These are phyloP conservation scores for Drosera spatulata DNA, from an alignment of 179 eudicot genomes.

Conservation along the genomic window DNA sequence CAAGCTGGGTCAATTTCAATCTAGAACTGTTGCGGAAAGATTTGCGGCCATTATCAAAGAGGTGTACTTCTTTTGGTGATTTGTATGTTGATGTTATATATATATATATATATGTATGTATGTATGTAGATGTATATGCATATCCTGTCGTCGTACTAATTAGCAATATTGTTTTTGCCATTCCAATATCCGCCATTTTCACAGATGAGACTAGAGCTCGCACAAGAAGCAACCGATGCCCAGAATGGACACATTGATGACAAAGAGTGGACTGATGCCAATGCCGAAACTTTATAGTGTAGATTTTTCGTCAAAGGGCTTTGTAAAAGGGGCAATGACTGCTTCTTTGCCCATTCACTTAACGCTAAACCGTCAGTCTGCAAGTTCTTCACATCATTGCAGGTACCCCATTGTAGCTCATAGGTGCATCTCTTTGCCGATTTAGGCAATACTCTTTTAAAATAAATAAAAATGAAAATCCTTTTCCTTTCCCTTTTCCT, in stretches of 20 bases:
- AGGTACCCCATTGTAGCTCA: slow-evolving; percentile 31
- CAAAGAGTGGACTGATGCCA: slow-evolving; percentile 6
- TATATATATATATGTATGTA: no score
- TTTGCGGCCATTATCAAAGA: slow-evolving; percentile 55
- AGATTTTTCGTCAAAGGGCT: slow-evolving; percentile 52
- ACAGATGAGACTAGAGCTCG: slow-evolving; percentile 50
- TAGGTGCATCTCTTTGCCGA: no score
- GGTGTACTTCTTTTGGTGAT: slow-evolving; percentile 29
- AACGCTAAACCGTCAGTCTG: slow-evolving; percentile 56
- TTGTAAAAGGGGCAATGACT: slow-evolving; percentile 67
- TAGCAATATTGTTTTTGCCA: no score
- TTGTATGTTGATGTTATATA: no score
- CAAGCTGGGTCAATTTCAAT: slow-evolving; percentile 29
- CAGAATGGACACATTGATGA: slow-evolving; percentile 12
- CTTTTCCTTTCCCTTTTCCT: no score
- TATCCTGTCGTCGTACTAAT: no score
- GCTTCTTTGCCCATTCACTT: slow-evolving; percentile 62
- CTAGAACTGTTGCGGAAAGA: slow-evolving; percentile 42
- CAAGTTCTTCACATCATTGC: slow-evolving; percentile 64
- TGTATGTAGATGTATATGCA: no score
- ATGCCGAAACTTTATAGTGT: slow-evolving; percentile 43
- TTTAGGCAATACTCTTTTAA: no score
- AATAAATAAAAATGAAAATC: no score
- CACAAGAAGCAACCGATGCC: slow-evolving; percentile 22
- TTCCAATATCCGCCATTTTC: neutral